Evolutionary conservation across 2,329 filamentous ascomycete genomes (phyloP), one percentile per base, ranked within the genome.

Genomic region (Ophiostoma triangulosporum): DNA sequence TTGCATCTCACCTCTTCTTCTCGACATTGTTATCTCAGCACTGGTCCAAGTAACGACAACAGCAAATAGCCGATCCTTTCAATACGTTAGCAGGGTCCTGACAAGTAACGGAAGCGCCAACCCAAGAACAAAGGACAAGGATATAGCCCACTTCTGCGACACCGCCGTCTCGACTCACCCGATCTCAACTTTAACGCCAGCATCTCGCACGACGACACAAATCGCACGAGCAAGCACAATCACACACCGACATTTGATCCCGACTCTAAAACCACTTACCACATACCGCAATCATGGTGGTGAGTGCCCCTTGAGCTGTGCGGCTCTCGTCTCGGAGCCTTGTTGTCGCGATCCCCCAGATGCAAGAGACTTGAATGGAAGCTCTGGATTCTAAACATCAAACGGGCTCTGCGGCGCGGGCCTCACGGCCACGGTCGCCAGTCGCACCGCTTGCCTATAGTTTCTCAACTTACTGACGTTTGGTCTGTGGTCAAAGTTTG

Each of bases 401-500:
- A 55, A 54, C 33, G 54, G 46, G 54, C 66, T 67, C 68, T 62
- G 59, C 63, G 29, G 22, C 17, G 40, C 40, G 48, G 32, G 29
- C 36, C 51, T 36, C 43, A 6, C 29, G 46, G 27, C 15, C 29
- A 12, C 27, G 9, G 15, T 50, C 46, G 27, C 31, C 35, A 1
- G 49, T 29, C 22, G 26, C 4, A 51, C 20, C 45, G 24, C 27
- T 31, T 24, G 22, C 59, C 59, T 52, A 66, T 69, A 81, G 76
- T 69, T 82, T 68, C 77, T 82, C 72, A 75, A 81, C 71, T 74
- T 81, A 70, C 79, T 83, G 74, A 81, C 78, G 68, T 76, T 85
- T 71, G 80, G 77, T 68, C 72, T 83, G 62, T 80, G 73, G 76
- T 75, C 73, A 72, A 83, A 96, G 91, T 77, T 97, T 71, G 91